Conservation (phyloP, 352 stramenopile genomes). For the Phytophthora quininea region DNA sequence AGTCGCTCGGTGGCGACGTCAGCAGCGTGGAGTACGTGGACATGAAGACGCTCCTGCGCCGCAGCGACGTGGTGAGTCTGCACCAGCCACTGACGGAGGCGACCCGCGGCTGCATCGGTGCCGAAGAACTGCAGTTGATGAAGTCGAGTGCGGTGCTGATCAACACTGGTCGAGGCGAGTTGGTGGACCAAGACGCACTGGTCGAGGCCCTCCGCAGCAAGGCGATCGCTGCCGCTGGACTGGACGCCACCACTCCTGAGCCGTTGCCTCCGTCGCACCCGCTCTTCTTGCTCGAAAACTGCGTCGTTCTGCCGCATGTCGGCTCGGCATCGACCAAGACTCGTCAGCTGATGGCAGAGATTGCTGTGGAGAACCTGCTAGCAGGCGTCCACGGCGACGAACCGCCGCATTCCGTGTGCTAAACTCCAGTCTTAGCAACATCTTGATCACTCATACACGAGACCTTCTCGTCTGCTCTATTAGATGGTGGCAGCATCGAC, state of each 20-base stretch:
- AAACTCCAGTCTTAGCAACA: background rate
- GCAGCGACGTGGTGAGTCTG: conserved; percentile 90
- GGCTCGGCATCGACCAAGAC: conserved; percentile 62
- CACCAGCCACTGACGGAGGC: conserved; percentile 80
- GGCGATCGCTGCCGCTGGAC: conserved; percentile 56
- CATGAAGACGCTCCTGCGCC: conserved; percentile 70
- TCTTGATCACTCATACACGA: background rate
- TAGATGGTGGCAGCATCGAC: too few relatives aligned
- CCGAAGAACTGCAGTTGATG: conserved; percentile 80
- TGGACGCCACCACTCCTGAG: conserved; percentile 92
- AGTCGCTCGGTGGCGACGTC: conserved; percentile 34
- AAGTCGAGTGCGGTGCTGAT: conserved; percentile 88
- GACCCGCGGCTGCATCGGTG: conserved; percentile 77
- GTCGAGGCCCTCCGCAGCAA: conserved; percentile 46
- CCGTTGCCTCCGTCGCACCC: conserved; percentile 81
- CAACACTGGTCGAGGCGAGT: conserved; percentile 91
- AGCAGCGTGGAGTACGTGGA: conserved; percentile 71
- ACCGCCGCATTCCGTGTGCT: conserved; percentile 48
- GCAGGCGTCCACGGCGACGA: conserved; percentile 47
- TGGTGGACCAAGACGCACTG: conserved; percentile 89
- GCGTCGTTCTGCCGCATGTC: conserved; percentile 62
- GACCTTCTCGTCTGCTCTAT: conserved; percentile 19
- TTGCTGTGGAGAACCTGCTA: conserved; percentile 64
- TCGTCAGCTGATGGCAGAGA: conserved; percentile 72
- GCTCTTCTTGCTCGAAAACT: conserved; percentile 74